Evolutionary conservation across 768 basidiomycete species (phyloP), one percentile per base, ranked within the genome.

Genomic region (Leccinum variicolor): DNA sequence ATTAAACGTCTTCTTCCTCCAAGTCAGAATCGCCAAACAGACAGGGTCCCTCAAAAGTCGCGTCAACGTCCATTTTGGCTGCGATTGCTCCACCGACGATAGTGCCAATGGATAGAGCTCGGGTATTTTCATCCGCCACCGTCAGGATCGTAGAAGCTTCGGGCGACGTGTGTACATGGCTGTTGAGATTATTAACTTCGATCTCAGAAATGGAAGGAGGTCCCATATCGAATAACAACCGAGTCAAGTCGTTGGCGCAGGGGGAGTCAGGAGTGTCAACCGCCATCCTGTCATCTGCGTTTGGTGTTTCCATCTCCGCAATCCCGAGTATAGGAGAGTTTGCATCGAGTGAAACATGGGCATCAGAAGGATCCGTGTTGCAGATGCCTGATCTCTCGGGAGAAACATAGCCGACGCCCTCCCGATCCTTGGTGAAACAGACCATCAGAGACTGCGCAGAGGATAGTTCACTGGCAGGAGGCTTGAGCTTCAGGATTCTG

Each of bases 1-100:
- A 6, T 34, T 53, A 70, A 48, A 41, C 39, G 3, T 52, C 62
- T n/a, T 69, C 67, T 29, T 72, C 72, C 21, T 66, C 70, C 48
- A 67, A 31, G 52, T 71, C 70, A 43, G 70, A 73, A 17, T 71
- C 70, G 51, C 54, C 57, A 55, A 71, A 71, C 23, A 71, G 62
- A 57, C 70, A 68, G 13, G 70, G 70, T 21, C 70, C 72, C 14
- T 60, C 60, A 34, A 63, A 66, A 5, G 43, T 50, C 46, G 53
- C 28, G 26, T 63, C 60, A 4, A 36, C 19, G 25, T 58, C 59
- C 19, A 34, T 33, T 36, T 48, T 53, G 11, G 21, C 23, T 17
- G 43, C 8, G 3, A 49, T 50, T 33, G 28, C 39, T n/a, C 41
- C 51, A 8, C 29, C 41, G n/a, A 41, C 2, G 13, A 15, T 33